Conservation (phyloP, 805 yeast species). For the Metschnikowia baotianmanensis region DNA sequence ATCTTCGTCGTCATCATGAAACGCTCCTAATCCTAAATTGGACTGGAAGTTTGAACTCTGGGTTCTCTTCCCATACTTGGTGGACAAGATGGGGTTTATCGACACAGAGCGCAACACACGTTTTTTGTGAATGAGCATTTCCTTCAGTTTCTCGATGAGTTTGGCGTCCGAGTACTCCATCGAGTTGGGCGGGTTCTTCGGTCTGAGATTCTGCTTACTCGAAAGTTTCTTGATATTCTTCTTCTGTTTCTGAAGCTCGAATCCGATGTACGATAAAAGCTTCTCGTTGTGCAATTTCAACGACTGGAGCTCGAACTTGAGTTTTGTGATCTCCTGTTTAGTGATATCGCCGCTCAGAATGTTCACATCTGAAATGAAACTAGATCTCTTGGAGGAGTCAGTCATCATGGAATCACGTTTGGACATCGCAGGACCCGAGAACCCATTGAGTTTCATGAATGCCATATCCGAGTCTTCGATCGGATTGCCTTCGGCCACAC, state of each 20-base stretch:
- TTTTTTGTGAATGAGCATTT: constrained; percentile 43
- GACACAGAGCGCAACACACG: constrained; percentile 41
- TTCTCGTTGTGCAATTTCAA: constrained; percentile 55
- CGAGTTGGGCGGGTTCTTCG: constrained; percentile 16
- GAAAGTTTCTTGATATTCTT: constrained; percentile 39
- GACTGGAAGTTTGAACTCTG: constrained; percentile 9
- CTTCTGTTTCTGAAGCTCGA: constrained; percentile 50
- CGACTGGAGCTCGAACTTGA: constrained; percentile 53
- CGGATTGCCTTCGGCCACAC: constrained; percentile 17
- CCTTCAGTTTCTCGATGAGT: constrained; percentile 47
- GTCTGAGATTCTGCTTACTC: constrained; percentile 34
- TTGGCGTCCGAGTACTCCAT: constrained; percentile 53
- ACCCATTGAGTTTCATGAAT: constrained; percentile 32
- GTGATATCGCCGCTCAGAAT: constrained; percentile 27
- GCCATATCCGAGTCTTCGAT: constrained; percentile 23
- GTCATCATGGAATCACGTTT: constrained; percentile 20
- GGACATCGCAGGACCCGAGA: constrained; percentile 8
- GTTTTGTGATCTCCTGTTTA: constrained; percentile 48
- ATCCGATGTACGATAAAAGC: constrained; percentile 55
- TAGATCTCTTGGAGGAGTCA: constrained; percentile 34
- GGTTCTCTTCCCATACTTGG: constrained; percentile 9
- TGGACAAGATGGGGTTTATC: constrained; percentile 23
- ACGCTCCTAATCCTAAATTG: constrained; percentile 13
- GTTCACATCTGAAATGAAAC: constrained; percentile 25
- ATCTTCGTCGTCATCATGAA: constrained; percentile 16